These are phyloP conservation scores for Kodamaea derodonti DNA, from an alignment of 1,139 yeast genomes.

Conservation along the genomic window DNA sequence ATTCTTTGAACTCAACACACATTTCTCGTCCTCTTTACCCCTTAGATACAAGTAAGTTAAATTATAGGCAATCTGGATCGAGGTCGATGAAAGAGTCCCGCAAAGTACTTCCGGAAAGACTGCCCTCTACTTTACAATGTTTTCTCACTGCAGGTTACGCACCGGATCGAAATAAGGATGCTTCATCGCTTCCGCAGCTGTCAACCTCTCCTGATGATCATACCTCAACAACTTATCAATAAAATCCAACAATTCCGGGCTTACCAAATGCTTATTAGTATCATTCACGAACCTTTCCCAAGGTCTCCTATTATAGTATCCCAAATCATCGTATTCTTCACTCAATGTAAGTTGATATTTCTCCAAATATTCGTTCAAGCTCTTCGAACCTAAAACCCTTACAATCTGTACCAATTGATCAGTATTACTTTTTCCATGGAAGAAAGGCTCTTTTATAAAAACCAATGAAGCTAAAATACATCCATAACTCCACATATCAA, in stretches of 20 bases:
- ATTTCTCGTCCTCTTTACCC: too few species aligned
- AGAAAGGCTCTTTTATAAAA: conserved; percentile 93
- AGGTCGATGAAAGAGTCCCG: too few species aligned
- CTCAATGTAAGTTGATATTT: conserved; percentile 77
- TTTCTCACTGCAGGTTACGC: too few species aligned
- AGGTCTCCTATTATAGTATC: conserved; percentile 78
- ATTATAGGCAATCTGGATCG: too few species aligned
- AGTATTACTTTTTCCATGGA: conserved; percentile 93
- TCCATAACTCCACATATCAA: conserved; percentile 96
- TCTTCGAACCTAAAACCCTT: conserved; percentile 87
- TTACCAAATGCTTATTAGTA: conserved; percentile 66
- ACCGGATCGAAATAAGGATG: conserved; percentile 63
- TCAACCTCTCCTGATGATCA: conserved; percentile 92
- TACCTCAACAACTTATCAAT: conserved; percentile 79
- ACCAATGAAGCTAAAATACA: conserved; percentile 98
- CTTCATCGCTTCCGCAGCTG: conserved; percentile 92
- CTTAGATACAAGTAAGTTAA: too few species aligned
- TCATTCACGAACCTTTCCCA: conserved; percentile 81
- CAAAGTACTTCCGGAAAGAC: too few species aligned
- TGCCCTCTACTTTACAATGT: too few species aligned
- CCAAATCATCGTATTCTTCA: conserved; percentile 80
- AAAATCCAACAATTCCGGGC: conserved; percentile 72
- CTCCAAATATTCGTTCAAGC: conserved; percentile 63
- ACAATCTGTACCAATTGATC: conserved; percentile 96
- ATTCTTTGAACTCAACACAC: too few species aligned